These are phyloP conservation scores for Anaeromyces robustus DNA, from an alignment of 192 early-diverging fungal genomes.

Conservation along the genomic window DNA sequence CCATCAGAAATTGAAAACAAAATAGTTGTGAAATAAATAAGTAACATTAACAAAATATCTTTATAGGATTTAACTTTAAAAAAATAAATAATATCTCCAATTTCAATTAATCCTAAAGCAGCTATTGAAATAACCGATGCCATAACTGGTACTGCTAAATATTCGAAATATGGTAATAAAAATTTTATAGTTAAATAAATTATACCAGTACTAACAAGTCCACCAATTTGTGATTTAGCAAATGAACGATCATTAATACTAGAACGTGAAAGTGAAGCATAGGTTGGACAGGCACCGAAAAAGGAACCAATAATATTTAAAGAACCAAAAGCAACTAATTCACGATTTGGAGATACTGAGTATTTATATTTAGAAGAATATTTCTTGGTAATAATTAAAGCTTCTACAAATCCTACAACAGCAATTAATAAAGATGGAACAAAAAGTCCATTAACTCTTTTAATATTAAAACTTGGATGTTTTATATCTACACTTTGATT, in stretches of 20 bases:
- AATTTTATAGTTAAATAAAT: constrained; percentile 67
- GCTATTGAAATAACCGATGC: constrained; percentile 72
- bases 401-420: constrained; percentile 95
- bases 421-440: constrained; percentile 78
- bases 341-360: constrained; percentile 82
- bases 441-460: constrained; percentile 49
- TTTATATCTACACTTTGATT: constrained; percentile 42
- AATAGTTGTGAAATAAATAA: constrained; percentile 86
- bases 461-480: constrained; percentile 37
- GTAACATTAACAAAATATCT: constrained; percentile 63
- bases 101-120: constrained; percentile 58
- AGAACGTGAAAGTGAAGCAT: constrained; percentile 80
- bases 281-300: constrained; percentile 61
- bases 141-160: constrained; percentile 67
- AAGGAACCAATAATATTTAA: constrained; percentile 69
- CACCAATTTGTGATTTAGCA: constrained; percentile 77
- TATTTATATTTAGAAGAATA: constrained; percentile 87
- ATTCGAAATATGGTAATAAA: constrained; percentile 68
- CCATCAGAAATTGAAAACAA: constrained; percentile 81
- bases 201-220: constrained; percentile 59
- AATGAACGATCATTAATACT: constrained; percentile 86
- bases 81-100: constrained; percentile 64
- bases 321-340: constrained; percentile 88
- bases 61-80: constrained; percentile 61
- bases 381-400: constrained; percentile 83